phyloP scores from a whole-genome alignment of 164 flowering plant genomes.

The Vitis labrusca region DNA sequence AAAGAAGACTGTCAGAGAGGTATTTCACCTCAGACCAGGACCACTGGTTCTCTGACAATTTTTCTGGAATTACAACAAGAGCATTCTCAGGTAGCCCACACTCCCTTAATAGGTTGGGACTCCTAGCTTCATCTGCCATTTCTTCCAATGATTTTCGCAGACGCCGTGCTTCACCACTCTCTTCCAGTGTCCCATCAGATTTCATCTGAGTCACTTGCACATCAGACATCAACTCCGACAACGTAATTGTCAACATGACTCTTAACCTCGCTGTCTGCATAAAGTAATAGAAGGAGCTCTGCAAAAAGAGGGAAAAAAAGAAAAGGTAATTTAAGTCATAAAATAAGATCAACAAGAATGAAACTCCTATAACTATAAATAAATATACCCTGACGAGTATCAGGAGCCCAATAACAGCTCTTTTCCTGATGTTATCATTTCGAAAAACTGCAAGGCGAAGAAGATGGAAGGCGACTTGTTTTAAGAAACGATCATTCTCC shows the following conservation, averaged over 20 bases:
- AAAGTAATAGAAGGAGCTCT: constrained; percentile 92
- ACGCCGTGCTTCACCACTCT: constrained; percentile 92
- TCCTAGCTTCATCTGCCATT: constrained; percentile 79
- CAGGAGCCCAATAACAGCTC: constrained; percentile 92
- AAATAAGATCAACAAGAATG: not conserved
- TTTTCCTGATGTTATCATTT: constrained; percentile 80
- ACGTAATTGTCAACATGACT: constrained; percentile 91
- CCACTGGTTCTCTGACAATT: constrained; percentile 64
- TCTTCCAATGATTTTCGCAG: constrained; percentile 83
- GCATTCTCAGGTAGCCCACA: constrained; percentile 76
- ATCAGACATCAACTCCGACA: constrained; percentile 98
- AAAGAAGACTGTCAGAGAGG: constrained; percentile 76
- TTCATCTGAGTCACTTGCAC: constrained; percentile 97
- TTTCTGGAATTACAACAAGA: constrained; percentile 57
- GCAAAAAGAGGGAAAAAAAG: constrained; percentile 28
- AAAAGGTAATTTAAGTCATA: not conserved
- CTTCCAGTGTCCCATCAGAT: constrained; percentile 91
- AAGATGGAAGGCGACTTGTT: constrained; percentile 95
- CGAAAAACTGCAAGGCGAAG: constrained; percentile 93
- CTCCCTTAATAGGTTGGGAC: constrained; percentile 45
- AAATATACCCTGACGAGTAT: constrained; percentile 81
- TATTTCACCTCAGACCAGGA: constrained; percentile 88
- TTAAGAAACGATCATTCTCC: constrained; percentile 96
- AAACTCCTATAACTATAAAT: not conserved
- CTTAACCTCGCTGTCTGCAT: constrained; percentile 87